These are phyloP conservation scores for Microglena sp. DNA, from an alignment of 139 green algal genomes.

Conservation along the genomic window DNA sequence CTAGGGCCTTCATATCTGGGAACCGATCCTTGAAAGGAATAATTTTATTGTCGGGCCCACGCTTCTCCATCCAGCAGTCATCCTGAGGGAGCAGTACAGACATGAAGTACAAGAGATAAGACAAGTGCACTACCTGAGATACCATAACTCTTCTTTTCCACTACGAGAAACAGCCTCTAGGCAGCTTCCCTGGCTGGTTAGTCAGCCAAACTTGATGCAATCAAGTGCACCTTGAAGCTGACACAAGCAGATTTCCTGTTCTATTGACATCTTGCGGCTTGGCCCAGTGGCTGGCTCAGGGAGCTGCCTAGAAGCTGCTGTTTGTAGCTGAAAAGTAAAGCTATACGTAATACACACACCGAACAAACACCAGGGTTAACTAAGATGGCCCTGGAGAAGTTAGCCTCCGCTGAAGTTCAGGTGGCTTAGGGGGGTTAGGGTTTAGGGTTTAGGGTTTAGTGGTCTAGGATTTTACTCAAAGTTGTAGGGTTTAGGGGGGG, in stretches of 20 bases:
- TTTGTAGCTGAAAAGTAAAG: neutral
- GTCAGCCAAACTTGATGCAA: neutral
- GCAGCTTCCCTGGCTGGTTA: neutral
- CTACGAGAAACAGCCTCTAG: neutral
- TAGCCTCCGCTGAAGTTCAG: neutral
- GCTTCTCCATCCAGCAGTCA: conserved; percentile 38
- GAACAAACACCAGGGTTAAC: neutral
- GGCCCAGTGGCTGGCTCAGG: neutral
- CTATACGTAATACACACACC: neutral
- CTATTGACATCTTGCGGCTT: neutral
- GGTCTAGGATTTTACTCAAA: too few species aligned
- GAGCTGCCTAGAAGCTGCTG: neutral
- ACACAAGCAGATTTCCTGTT: too few species aligned
- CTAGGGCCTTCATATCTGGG: conserved; percentile 33
- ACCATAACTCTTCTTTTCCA: neutral
- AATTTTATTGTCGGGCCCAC: conserved; percentile 21
- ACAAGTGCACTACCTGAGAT: neutral
- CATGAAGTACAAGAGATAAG: too few species aligned
- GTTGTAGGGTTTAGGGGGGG: too few species aligned
- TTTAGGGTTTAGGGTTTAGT: conserved; percentile 2
- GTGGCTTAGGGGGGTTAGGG: neutral
- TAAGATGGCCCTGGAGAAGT: neutral
- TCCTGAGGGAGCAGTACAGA: neutral
- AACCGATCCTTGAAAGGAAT: conserved; percentile 32
- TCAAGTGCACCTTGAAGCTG: neutral